Base-by-base conservation (phyloP, 169 alveolate species). In the Neospora caninum region DNA sequence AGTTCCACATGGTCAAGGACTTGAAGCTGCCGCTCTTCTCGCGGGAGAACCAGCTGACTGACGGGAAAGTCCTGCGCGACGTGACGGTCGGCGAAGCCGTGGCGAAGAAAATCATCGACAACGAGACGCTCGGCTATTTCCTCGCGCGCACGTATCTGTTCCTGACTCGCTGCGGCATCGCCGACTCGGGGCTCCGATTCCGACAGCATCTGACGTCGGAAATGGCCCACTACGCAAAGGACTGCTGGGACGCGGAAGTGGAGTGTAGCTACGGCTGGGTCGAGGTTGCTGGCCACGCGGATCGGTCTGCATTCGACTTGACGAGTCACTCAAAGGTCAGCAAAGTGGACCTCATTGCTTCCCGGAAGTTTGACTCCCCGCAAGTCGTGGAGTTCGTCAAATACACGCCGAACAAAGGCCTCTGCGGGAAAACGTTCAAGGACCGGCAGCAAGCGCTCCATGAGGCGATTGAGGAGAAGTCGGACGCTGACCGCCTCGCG, bases 171-270 rank as follows among this genome's bases (percentile, higher is more conserved):
- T 96, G 98, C 73, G 99, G 99, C 43, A 98, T 99, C 89, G 96
- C 97, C 54, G 93, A 96, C 87, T 97, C 97, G 27, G 99, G 99
- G n/a, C 95, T 99, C 45, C 96, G 99, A 88, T 99, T 99, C 96
- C 95, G 99, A 94, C 99, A 99, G 95, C 99, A 99, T 96, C 96
- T 98, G 96, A 92, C 96, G 6, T 98, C 98, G 80, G 99, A 99
- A 96, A 99, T 99, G 99, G 99, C 99, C 42, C 99, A 99, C 97
- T 99, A 99, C 97, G 99, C 99, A 38, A 95, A 97, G 80, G 99
- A 99, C 95, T 99, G 99, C 97, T 99, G 99, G 99, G 99, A 99
- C 96, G 99, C 99, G 29, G 99, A 99, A 96, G 97, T 99, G 41
- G 97, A 98, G 92, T 98, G 99, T 10, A 98, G 99, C 45, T 98